Percentiles rank a stretch among this genome's conserved stretches.
These are phyloP conservation scores for Closterium sp. DNA, from an alignment of 139 green algal genomes.

Conservation along the genomic window DNA sequence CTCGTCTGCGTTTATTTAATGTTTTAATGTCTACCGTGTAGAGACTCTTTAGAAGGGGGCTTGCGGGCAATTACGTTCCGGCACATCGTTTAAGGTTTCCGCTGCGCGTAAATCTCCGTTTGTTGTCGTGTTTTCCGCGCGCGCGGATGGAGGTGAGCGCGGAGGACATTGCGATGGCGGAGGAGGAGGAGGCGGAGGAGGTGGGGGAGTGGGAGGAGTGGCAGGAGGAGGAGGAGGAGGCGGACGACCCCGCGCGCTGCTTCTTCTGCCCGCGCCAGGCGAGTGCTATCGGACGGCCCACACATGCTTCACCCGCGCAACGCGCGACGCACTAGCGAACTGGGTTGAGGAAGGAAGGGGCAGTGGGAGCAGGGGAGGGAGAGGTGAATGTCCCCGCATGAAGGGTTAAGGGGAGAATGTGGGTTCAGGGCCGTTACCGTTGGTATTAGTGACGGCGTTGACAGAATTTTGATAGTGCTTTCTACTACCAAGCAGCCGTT, in stretches of 20 bases:
- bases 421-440: too few species aligned
- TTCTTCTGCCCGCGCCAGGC: neutral
- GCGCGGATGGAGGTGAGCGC: neutral
- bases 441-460: too few species aligned
- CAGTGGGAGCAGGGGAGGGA: neutral
- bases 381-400: neutral
- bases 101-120: neutral
- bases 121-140: neutral
- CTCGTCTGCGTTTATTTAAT: neutral
- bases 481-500: too few species aligned
- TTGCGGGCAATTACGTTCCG: too few species aligned
- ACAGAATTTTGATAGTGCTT: too few species aligned
- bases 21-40: neutral
- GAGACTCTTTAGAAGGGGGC: neutral
- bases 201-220: neutral
- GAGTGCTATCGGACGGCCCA: neutral
- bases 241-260: neutral
- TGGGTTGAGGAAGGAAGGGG: too few species aligned
- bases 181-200: neutral
- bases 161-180: neutral
- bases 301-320: too few species aligned
- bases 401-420: neutral
- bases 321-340: too few species aligned
- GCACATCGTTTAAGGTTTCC: neutral
- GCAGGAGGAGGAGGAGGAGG: neutral